Evolutionary conservation across 768 basidiomycete species (phyloP).

Genomic region (Kwoniella europaea): DNA sequence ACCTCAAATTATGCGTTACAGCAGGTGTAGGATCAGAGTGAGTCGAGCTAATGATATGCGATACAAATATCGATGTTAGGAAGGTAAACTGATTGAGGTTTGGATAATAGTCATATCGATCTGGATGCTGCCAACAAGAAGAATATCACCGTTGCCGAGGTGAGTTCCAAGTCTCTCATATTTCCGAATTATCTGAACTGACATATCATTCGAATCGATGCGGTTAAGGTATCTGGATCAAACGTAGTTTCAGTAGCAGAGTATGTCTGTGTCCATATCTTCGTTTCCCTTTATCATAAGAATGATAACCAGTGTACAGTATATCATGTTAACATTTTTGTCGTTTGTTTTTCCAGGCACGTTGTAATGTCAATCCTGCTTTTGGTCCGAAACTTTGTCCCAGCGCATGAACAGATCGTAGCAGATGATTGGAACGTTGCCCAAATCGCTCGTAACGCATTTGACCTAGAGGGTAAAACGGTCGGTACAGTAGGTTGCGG

Average conservation of each 20-base stretch:
- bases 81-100: too few species aligned
- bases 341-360: slow-evolving; percentile 21
- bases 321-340: too few species aligned
- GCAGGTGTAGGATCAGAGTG: slow-evolving; percentile 91
- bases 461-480: slow-evolving; percentile 87
- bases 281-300: neutral
- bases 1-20: slow-evolving; percentile 86
- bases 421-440: slow-evolving; percentile 87
- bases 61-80: too few species aligned
- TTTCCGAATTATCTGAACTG: too few species aligned
- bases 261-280: slow-evolving; percentile 20
- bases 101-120: slow-evolving; percentile 61
- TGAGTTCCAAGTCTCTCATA: slow-evolving; percentile 4
- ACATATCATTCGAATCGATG: too few species aligned
- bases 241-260: slow-evolving; percentile 87
- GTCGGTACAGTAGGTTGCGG: slow-evolving; percentile 83
- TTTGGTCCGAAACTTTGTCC: slow-evolving; percentile 84
- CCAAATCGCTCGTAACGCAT: slow-evolving; percentile 78
- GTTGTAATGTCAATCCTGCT: slow-evolving; percentile 78
- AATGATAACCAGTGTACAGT: too few species aligned
- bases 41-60: slow-evolving; percentile 16
- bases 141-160: slow-evolving; percentile 77
- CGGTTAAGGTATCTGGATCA: slow-evolving; percentile 69
- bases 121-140: slow-evolving; percentile 83
- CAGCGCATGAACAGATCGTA: slow-evolving; percentile 73